Evolutionary conservation across 1,284 basidiomycete genomes (phyloP), one percentile per base, ranked within the genome.

Genomic region (Cutaneotrichosporon daszewskae): DNA sequence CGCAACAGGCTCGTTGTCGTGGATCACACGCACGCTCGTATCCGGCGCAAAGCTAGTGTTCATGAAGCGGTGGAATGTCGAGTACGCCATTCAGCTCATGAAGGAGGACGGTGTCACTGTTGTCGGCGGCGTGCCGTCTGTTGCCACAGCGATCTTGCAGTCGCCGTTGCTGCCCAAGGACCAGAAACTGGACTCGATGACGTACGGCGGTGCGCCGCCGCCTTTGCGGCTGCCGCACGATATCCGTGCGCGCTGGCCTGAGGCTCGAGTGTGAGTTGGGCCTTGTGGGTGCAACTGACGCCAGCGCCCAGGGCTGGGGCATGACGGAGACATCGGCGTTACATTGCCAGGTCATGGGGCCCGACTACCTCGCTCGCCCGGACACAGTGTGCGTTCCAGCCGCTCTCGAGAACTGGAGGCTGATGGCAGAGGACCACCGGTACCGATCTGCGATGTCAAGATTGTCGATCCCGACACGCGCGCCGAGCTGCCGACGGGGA

Each of bases 271-370:
- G 34, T 40, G 24, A 35, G 43, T 36, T 14, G n/a, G 3, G 4
- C 11, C n/a, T 10, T 16, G 27, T 10, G 5, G 32, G 3, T 36
- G 8, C 7, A 20, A 27, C 33, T 35, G 28, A 37, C 24, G 3
- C 22, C 38, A 43, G 35, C 11, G 33, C 32, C 1, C 61, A 66
- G 38, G 66, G 65, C 1, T 69, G 65, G 32, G 66, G 66, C 10
- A 49, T 69, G 57, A 64, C 65, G 0, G 66, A 69, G 54, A 65
- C 65, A 9, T 66, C 66, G 22, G 65, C 64, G 1, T 54, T 63
- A 45, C 60, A 64, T 20, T 59, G 53, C 26, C 58, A 54, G 0
- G 40, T 65, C 12, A 54, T 55, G 5, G 66, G 66, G 6, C 31
- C 32, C 14, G 66, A 69, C 42, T 69, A 66, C 41, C 19, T 63